Conservation (phyloP, 805 yeast species). For the Kuraishia molischiana region DNA sequence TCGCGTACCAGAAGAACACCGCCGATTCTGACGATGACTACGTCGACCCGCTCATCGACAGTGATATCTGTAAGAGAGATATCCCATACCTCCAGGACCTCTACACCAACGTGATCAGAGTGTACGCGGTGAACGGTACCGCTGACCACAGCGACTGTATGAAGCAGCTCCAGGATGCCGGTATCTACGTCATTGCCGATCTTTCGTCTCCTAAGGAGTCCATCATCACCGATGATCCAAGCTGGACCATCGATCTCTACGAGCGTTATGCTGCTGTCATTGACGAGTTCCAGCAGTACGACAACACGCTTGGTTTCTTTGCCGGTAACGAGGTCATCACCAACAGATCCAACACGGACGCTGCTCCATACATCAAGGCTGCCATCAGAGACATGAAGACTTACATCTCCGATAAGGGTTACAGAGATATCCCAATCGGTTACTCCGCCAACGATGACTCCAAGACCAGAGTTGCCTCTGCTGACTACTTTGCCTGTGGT, state of each 20-base stretch:
- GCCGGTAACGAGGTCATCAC: conserved; percentile 98
- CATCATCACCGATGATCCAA: conserved; percentile 67
- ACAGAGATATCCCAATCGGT: conserved; percentile 85
- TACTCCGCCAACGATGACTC: conserved; percentile 88
- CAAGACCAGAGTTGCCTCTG: conserved; percentile 67
- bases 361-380: conserved; percentile 93
- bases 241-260: conserved; percentile 65
- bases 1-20: conserved; percentile 75
- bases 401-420: conserved; percentile 56
- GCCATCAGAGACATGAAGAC: conserved; percentile 83
- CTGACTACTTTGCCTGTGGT: conserved; percentile 84
- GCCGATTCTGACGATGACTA: conserved; percentile 28
- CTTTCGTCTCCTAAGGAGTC: conserved; percentile 78
- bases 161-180: conserved; percentile 66
- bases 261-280: conserved; percentile 75
- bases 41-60: conserved; percentile 74
- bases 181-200: conserved; percentile 87
- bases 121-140: conserved; percentile 73
- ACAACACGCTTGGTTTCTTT: conserved; percentile 85
- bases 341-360: conserved; percentile 70
- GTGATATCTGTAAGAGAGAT: conserved; percentile 66
- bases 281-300: conserved; percentile 67
- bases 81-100: conserved; percentile 64
- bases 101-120: conserved; percentile 72
- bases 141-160: conserved; percentile 71